Percentiles rank a stretch among this genome's conserved stretches.
Conservation (phyloP, 371 early-diverging fungal genomes). For the Parasitella parasitica region DNA sequence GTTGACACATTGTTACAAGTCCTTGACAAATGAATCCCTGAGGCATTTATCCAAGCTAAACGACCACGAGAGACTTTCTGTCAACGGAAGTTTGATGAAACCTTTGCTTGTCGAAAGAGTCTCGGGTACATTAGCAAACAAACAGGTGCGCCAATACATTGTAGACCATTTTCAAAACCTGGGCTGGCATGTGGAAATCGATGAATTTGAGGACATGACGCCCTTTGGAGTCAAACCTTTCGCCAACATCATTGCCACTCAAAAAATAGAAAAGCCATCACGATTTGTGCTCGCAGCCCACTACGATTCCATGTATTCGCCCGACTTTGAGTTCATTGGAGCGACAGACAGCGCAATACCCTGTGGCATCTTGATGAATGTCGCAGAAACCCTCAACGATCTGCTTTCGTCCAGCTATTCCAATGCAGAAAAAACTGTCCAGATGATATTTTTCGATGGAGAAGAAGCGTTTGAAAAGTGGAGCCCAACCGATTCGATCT, state of each 20-base stretch:
- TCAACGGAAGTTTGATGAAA: slow-evolving; percentile 55
- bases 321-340: slow-evolving; percentile 68
- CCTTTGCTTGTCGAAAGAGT: slow-evolving; percentile 75
- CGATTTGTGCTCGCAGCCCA: slow-evolving; percentile 90
- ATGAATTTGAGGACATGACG: slow-evolving; percentile 74
- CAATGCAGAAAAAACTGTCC: slow-evolving; percentile 63
- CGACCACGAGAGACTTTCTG: slow-evolving; percentile 15
- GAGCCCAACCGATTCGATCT: slow-evolving; percentile 82
- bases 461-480: slow-evolving; percentile 91
- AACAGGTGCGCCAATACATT: slow-evolving; percentile 69
- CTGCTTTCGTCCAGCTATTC: slow-evolving; percentile 1
- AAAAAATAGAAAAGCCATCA: slow-evolving; percentile 67
- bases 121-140: slow-evolving; percentile 73
- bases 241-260: slow-evolving; percentile 87
- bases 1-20: slow-evolving; percentile 1
- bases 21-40: slow-evolving; percentile 15
- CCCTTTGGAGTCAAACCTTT: slow-evolving; percentile 77
- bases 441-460: slow-evolving; percentile 96
- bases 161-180: slow-evolving; percentile 56
- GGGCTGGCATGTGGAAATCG: slow-evolving; percentile 81
- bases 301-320: slow-evolving; percentile 84
- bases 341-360: slow-evolving; percentile 86
- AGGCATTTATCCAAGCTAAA: slow-evolving; percentile 16
- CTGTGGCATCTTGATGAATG: slow-evolving; percentile 86
- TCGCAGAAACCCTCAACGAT: slow-evolving; percentile 59